Base-by-base conservation (phyloP, 768 basidiomycete genomes). In the Termitomyces titanicus region DNA sequence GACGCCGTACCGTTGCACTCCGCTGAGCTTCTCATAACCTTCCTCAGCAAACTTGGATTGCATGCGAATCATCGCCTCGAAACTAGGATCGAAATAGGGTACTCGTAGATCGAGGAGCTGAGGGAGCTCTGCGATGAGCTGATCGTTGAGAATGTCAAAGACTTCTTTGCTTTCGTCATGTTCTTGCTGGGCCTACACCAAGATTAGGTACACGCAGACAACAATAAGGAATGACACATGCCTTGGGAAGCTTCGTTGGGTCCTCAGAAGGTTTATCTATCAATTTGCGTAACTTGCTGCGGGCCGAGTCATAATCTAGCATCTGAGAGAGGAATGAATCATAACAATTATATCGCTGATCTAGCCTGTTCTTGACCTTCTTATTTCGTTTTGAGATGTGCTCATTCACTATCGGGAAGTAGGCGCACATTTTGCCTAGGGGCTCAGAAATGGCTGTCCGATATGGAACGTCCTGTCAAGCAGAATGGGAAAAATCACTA, bases 41-140 rank as follows among this genome's bases (percentile, higher is more conserved):
- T 99, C 96, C 70, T 98, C 93, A 0, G 96, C 95, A 67, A 98
- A 98, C 66, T 95, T 94, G 66, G 91, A 84, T 66, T 99, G 97
- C 85, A 97, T 92, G 29, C 97, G 83, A 60, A 94, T 94, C 96
- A 98, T 98, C 44, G 96, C 92, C 73, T 98, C 97, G 68, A 98
- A 98, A 62, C 91, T 94, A 5, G 97, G 97, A 70, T 98, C 97
- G 60, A 98, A 95, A 79, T 92, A 99, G 0, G 97, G 97, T 24
- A 99, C 90, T 37, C 97, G 91, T 18, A 98, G 84, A 65, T 98
- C 95, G 47, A 98, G 82, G 39, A 99, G 75, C 62, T 95, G 86
- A 0, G 97, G 97, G 15, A 99, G 78, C 64, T 98, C 97, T 25
- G 78, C 72, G 61, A 96, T 88, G 64, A 98, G 84, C 63, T 98